Percentiles rank a stretch among this genome's conserved stretches.
Conservation (phyloP, 2,329 filamentous ascomycete genomes). For the Colletotrichum cuscutae region DNA sequence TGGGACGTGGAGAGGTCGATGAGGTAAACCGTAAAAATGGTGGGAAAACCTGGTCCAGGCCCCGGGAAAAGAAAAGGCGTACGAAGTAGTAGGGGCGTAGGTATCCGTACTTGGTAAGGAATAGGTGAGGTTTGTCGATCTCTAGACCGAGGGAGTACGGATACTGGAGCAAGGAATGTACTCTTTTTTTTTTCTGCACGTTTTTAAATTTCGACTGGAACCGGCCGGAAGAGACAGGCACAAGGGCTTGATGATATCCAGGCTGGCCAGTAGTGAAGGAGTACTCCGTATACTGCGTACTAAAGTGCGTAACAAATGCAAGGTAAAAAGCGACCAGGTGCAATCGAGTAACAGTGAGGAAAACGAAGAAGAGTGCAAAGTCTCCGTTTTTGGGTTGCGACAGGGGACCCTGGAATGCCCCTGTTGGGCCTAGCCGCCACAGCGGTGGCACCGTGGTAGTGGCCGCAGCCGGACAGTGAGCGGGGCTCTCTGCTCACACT, state of each 20-base stretch:
- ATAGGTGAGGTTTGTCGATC: not conserved
- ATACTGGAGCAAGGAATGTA: not conserved
- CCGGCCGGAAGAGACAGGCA: not conserved
- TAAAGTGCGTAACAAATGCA: not conserved
- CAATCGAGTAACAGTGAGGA: conserved; percentile 7
- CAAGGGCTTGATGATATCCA: not conserved
- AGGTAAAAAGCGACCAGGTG: not conserved
- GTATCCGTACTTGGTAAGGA: too few relatives aligned
- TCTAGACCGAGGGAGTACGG: conserved; percentile 1
- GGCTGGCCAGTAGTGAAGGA: not conserved
- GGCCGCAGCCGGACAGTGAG: conserved; percentile 26
- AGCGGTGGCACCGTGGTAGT: not conserved
- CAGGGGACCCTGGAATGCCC: conserved; percentile 9
- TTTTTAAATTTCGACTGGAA: not conserved
- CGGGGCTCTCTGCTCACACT: not conserved
- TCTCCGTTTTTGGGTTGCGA: conserved; percentile 14
- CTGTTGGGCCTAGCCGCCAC: conserved; percentile 21
- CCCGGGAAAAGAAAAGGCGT: not conserved
- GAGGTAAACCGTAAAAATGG: conserved; percentile 12
- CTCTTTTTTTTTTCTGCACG: not conserved
- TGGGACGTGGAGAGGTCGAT: conserved; percentile 18
- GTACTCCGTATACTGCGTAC: not conserved
- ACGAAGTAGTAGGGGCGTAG: too few relatives aligned
- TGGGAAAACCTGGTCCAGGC: not conserved
- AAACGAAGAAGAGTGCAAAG: conserved; percentile 24